phyloP scores from a whole-genome alignment of 495 filamentous ascomycete species.

The Eremomyces bilateralis region DNA sequence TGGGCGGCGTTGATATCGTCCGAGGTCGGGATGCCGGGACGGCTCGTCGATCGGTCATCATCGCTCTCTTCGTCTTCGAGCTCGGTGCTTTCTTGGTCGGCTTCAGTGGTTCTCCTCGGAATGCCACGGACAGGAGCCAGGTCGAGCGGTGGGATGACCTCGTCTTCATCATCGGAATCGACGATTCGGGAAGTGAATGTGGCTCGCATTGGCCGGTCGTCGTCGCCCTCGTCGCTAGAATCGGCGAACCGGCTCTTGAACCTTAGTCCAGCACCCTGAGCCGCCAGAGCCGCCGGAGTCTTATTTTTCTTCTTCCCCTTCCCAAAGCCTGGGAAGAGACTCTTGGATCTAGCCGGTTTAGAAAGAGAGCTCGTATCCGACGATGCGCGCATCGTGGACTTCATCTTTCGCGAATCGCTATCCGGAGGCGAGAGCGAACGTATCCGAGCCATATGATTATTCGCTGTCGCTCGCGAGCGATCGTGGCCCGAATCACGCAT shows the following conservation, averaged over 20 bases:
- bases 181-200: conserved; percentile 48
- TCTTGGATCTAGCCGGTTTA: no score
- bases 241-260: conserved; percentile 37
- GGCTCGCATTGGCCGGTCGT: conserved; percentile 16
- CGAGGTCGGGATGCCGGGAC: conserved; percentile 9
- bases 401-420: no score
- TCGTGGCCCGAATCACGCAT: no score
- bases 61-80: conserved; percentile 35
- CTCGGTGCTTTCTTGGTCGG: conserved; percentile 39
- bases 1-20: conserved; percentile 6
- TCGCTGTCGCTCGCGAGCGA: no score
- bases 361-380: no score
- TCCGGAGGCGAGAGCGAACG: no score
- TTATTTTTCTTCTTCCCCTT: no score
- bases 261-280: no score
- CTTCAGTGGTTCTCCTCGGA: conserved; percentile 32
- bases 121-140: conserved; percentile 44
- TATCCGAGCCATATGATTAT: no score
- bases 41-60: conserved; percentile 7
- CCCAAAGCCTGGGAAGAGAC: no score
- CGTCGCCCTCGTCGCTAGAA: conserved; percentile 58
- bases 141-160: conserved; percentile 12
- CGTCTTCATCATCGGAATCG: conserved; percentile 64
- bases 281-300: no score
- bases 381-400: no score